Percentiles rank a stretch among this genome's conserved stretches.
Conservation (phyloP, 2,329 filamentous ascomycete species). For the Stemphylium beticola region DNA sequence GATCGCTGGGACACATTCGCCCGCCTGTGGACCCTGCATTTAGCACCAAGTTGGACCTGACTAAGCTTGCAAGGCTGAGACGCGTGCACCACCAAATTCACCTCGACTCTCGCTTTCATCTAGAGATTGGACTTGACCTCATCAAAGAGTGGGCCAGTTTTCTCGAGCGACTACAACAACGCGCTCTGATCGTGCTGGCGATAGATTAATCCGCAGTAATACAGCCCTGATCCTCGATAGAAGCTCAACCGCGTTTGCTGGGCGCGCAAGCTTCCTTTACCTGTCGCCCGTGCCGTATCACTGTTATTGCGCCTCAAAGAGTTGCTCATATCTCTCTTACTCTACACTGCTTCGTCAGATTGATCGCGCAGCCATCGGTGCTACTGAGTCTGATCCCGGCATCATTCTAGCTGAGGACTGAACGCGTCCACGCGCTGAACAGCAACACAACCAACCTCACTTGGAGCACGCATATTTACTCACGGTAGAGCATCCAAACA, state of each 20-base stretch:
- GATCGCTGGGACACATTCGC: slow-evolving; percentile 7
- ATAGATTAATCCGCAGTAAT: background rate
- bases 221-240: background rate
- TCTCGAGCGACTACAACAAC: background rate
- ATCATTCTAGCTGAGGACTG: background rate
- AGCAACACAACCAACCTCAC: background rate
- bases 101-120: slow-evolving; percentile 9
- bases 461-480: slow-evolving; percentile 13
- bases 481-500: slow-evolving; percentile 11
- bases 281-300: slow-evolving; percentile 1
- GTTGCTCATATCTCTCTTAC: background rate
- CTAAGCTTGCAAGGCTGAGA: slow-evolving; percentile 8
- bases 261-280: background rate
- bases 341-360: background rate
- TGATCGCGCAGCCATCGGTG: background rate
- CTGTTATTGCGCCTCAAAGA: background rate
- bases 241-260: background rate
- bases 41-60: slow-evolving; percentile 2
- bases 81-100: slow-evolving; percentile 1
- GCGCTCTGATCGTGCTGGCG: background rate
- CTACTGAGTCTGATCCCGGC: background rate
- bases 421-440: background rate
- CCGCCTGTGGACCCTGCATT: slow-evolving; percentile 15
- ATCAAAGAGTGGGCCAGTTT: background rate
- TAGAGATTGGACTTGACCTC: background rate